Base-by-base conservation (phyloP, 1,284 basidiomycete genomes). In the Coniferiporia sulphurascens region DNA sequence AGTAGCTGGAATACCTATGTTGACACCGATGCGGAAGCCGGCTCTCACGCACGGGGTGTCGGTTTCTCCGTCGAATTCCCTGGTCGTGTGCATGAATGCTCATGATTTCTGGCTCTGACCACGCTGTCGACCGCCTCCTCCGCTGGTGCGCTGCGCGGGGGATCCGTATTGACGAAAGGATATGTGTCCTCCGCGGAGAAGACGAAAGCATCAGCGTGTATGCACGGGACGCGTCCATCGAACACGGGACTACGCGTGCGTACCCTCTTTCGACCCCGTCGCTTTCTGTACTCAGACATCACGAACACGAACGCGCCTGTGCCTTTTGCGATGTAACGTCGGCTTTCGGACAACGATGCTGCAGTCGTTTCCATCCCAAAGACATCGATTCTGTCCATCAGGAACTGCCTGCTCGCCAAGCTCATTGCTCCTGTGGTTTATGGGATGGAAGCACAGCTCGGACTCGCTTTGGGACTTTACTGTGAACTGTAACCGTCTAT, bases 311-410 rank as follows among this genome's bases (percentile, higher is more conserved):
- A 27, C 34, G 22, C 21, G 22, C 13, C 13, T 38, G 35, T 48
- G 38, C 19, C 41, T 41, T 15, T 43, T 13, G 15, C 36, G 35
- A 34, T 43, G 52, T 27, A 27, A 34, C 34, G 15, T 19, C 50
- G 6, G 10, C 46, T 17, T 22, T 21, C 4, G 27, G 9, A 43
- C 13, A 44, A 21, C 46, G 38, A 52, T 52, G 35, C 44, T 27
- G 36, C 48, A 69, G 68, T 69, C 45, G 64, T 64, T 27, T 54
- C 59, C 35, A 69, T 69, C 48, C 68, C 68, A 21, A 68, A 68
- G 49, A 48, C 61, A 17, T 50, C 50, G n/a, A 61, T 68, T 48
- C 55, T 69, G 55, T 69, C 68, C 36, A 62, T 55, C 48, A 62
- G 57, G 60, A 64, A 61, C 21, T 68, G 64, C 57, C 43, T 49